Conservation (phyloP, 2,329 filamentous ascomycete species). For the Zasmidium citrigriseum region DNA sequence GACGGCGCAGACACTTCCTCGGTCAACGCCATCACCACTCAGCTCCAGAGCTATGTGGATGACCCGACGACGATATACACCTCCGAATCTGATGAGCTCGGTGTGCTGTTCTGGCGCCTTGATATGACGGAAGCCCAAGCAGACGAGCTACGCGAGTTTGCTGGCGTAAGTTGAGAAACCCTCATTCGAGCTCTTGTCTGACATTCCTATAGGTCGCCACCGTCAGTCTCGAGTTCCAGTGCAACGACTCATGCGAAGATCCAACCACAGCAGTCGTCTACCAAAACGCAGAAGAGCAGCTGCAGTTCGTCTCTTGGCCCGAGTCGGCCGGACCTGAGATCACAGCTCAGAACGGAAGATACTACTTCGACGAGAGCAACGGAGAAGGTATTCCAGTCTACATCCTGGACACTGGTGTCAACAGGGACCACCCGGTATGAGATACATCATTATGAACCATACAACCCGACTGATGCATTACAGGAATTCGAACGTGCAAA, state of each 20-base stretch:
- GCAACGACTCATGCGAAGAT: neutral
- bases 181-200: neutral
- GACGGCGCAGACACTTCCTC: neutral
- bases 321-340: neutral
- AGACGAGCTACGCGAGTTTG: neutral
- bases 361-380: conserved; percentile 1
- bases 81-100: neutral
- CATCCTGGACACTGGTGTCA: neutral
- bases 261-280: neutral
- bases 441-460: no score
- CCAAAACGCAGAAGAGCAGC: neutral
- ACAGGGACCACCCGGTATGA: neutral
- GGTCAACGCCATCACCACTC: neutral
- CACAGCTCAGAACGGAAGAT: neutral
- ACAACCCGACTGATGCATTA: neutral
- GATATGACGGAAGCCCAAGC: neutral
- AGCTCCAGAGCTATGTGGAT: neutral
- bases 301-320: neutral
- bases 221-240: neutral
- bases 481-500: neutral
- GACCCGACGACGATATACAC: neutral
- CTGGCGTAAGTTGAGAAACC: neutral
- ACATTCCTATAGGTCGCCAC: neutral
- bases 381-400: conserved; percentile 1
- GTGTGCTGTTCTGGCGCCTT: neutral